phyloP scores from a whole-genome alignment of 768 basidiomycete species.

The Megacollybia marginata region DNA sequence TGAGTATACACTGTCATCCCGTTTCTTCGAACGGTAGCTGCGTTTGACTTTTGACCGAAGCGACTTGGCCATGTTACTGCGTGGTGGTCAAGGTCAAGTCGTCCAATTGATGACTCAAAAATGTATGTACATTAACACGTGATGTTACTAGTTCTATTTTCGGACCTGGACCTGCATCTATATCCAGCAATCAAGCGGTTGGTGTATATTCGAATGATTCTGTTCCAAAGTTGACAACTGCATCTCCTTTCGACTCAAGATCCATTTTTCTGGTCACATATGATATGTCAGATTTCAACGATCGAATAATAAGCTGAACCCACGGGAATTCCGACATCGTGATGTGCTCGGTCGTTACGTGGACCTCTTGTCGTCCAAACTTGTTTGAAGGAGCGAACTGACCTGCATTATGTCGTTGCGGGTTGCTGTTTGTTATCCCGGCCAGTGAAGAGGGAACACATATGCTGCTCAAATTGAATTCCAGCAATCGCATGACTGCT shows the following conservation, averaged over 20 bases:
- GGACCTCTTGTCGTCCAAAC: slow-evolving; percentile 37
- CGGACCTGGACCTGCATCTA: too few relatives aligned
- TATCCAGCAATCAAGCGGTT: not conserved
- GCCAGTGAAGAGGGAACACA: slow-evolving; percentile 38
- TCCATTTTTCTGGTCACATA: not conserved
- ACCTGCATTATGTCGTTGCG: slow-evolving; percentile 23
- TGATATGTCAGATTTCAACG: not conserved
- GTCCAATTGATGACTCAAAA: too few relatives aligned
- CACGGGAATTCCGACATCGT: slow-evolving; percentile 49
- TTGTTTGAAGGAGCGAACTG: slow-evolving; percentile 18
- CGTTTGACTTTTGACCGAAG: slow-evolving; percentile 78
- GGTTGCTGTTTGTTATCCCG: slow-evolving; percentile 24
- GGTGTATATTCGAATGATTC: not conserved
- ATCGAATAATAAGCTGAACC: not conserved
- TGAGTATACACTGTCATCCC: slow-evolving; percentile 68
- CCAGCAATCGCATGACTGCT: slow-evolving; percentile 58
- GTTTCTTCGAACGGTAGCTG: slow-evolving; percentile 68
- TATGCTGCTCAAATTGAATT: slow-evolving; percentile 39
- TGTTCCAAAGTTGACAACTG: not conserved
- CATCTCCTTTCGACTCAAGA: not conserved
- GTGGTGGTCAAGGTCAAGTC: slow-evolving; percentile 10
- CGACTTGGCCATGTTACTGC: slow-evolving; percentile 68
- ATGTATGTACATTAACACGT: too few relatives aligned
- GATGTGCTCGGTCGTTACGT: slow-evolving; percentile 54
- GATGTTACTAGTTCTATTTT: too few relatives aligned